A percentile compares a stretch with the other conserved stretches of the same genome.
Conservation (phyloP, 1,139 yeast genomes). For the Nakaseomyces nivariensis region DNA sequence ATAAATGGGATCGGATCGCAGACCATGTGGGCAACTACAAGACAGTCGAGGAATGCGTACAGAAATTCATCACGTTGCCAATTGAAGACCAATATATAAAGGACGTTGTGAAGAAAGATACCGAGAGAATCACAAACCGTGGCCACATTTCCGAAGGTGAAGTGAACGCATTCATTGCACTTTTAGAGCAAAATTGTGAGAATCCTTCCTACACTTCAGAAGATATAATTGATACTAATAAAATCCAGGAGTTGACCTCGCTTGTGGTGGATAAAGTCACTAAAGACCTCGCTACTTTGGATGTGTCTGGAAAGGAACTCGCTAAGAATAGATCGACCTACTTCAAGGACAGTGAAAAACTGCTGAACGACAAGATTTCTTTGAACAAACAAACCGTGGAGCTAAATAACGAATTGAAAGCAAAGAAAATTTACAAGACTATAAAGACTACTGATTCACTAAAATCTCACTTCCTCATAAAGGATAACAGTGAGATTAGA, state of each 20-base stretch:
- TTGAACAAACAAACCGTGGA: constrained; percentile 26
- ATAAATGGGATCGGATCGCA: constrained; percentile 83
- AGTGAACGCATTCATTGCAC: not conserved
- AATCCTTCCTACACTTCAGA: not conserved
- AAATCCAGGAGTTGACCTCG: not conserved
- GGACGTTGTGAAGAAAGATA: not conserved
- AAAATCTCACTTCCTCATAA: not conserved
- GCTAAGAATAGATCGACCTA: constrained; percentile 20
- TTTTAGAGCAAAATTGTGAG: not conserved
- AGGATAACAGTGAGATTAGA: not conserved
- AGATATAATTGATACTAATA: not conserved
- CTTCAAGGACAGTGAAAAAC: constrained; percentile 23
- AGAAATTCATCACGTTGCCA: constrained; percentile 84
- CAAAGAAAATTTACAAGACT: constrained; percentile 1
- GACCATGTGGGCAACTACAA: constrained; percentile 87
- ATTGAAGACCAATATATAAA: constrained; percentile 4
- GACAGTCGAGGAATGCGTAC: constrained; percentile 74
- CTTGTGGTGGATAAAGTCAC: not conserved
- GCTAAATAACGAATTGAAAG: constrained; percentile 12
- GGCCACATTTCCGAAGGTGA: not conserved
- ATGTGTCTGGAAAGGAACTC: constrained; percentile 7
- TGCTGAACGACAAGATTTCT: constrained; percentile 25
- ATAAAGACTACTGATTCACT: not conserved
- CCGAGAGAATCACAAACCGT: not conserved
- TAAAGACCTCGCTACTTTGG: not conserved